A percentile compares a stretch with the other conserved stretches of the same genome.
phyloP scores from a whole-genome alignment of 805 yeast species.

The Ogataea ramenticola region DNA sequence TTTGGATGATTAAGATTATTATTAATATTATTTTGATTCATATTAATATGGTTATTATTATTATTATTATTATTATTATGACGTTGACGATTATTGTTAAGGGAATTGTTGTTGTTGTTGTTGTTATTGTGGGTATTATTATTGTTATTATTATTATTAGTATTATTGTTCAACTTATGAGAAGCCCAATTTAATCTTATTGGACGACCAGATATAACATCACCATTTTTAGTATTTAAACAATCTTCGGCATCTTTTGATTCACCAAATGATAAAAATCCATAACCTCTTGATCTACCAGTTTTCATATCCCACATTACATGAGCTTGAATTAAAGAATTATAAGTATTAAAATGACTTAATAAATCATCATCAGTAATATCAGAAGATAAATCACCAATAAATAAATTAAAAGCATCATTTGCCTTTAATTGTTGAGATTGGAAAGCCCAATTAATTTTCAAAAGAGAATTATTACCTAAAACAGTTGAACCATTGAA shows the following conservation, averaged over 20 bases:
- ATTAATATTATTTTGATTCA: conserved; percentile 2
- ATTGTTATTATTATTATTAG: conserved; percentile 4
- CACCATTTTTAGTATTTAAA: conserved; percentile 67
- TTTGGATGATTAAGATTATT: neutral
- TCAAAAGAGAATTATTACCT: conserved; percentile 43
- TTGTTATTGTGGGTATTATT: conserved; percentile 13
- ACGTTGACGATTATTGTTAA: too few species aligned
- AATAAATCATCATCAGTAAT: conserved; percentile 70
- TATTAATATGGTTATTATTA: conserved; percentile 5
- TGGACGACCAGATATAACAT: conserved; percentile 62
- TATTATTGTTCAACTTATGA: conserved; percentile 42
- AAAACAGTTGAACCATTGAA: conserved; percentile 49
- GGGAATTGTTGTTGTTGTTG: conserved; percentile 13
- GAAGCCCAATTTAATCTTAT: conserved; percentile 88
- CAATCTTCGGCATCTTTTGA: conserved; percentile 70
- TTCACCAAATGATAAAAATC: conserved; percentile 71
- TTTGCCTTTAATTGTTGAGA: conserved; percentile 57
- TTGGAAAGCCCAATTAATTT: conserved; percentile 79
- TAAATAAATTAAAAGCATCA: conserved; percentile 63
- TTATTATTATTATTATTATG: neutral
- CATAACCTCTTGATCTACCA: conserved; percentile 87
- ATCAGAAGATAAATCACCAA: conserved; percentile 80
- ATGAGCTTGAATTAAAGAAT: conserved; percentile 70
- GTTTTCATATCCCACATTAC: conserved; percentile 98
- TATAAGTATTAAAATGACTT: conserved; percentile 40